These are phyloP conservation scores for Lignosus rhinocerotis DNA, from an alignment of 1,284 basidiomycete genomes.

Conservation along the genomic window DNA sequence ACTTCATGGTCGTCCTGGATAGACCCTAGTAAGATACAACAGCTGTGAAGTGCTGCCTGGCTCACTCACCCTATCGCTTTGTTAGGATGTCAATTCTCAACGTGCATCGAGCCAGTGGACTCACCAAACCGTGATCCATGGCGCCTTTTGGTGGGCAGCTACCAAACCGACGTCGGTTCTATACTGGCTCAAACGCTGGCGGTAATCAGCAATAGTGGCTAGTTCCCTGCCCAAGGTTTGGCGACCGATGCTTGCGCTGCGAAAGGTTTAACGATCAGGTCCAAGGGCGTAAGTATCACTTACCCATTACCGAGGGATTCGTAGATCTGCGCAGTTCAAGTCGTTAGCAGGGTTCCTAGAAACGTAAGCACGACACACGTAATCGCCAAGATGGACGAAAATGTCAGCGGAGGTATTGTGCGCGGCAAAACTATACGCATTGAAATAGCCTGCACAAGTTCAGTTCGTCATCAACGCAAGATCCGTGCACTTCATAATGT, in stretches of 20 bases:
- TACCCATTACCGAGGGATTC: conserved; percentile 52
- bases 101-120: conserved; percentile 5
- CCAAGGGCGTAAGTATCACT: conserved; percentile 6
- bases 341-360: neutral
- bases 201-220: conserved; percentile 63
- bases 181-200: conserved; percentile 59
- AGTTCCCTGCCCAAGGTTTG: conserved; percentile 53
- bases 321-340: conserved; percentile 41
- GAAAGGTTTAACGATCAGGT: neutral
- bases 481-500: neutral
- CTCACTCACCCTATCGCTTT: neutral
- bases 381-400: conserved; percentile 68
- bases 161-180: conserved; percentile 53
- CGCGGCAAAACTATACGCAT: conserved; percentile 63
- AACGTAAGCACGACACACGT: conserved; percentile 38
- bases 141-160: conserved; percentile 49
- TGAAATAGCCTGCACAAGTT: conserved; percentile 55
- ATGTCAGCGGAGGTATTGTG: conserved; percentile 58
- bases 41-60: too few species aligned
- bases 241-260: conserved; percentile 48
- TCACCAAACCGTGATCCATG: conserved; percentile 64
- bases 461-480: neutral
- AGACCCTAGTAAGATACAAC: too few species aligned
- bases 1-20: conserved; percentile 61
- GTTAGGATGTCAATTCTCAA: neutral